Percentiles rank a stretch among this genome's conserved stretches.
Conservation (phyloP, 2,329 filamentous ascomycete genomes). For the Sporothrix dimorphospora region DNA sequence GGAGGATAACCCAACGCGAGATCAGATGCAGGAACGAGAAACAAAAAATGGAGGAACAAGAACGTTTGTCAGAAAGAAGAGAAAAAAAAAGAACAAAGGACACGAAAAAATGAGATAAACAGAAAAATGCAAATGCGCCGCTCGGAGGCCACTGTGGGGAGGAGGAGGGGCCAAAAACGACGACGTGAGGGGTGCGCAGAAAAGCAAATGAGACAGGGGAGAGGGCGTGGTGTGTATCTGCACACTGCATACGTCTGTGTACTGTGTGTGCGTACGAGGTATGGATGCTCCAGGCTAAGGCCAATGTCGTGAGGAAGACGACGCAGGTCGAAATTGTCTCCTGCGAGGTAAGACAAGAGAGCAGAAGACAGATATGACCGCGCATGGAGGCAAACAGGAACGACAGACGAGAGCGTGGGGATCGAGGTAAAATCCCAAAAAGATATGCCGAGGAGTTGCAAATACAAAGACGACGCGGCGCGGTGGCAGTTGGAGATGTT, state of each 20-base stretch:
- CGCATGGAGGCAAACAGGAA: slow-evolving; percentile 15
- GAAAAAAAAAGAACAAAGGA: not conserved
- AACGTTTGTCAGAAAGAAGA: not conserved
- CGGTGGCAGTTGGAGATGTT: slow-evolving; percentile 16
- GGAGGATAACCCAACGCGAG: slow-evolving; percentile 28
- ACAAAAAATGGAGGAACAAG: slow-evolving; percentile 20
- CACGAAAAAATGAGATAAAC: not conserved
- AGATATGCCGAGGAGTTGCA: not conserved
- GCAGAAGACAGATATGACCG: not conserved
- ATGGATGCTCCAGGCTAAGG: not conserved
- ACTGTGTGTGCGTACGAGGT: slow-evolving; percentile 11
- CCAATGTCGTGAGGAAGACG: not conserved
- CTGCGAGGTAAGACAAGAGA: not conserved
- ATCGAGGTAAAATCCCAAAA: not conserved
- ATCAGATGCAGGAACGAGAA: slow-evolving; percentile 34
- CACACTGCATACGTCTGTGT: not conserved
- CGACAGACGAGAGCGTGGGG: not conserved
- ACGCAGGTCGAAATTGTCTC: not conserved
- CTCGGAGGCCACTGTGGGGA: slow-evolving; percentile 18
- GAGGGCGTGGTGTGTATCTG: slow-evolving; percentile 6
- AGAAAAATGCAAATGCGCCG: not conserved
- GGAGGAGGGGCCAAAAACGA: not conserved
- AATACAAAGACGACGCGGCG: not conserved
- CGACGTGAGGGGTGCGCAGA: not conserved
- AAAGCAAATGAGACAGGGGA: slow-evolving; percentile 23